Conservation (phyloP, 495 filamentous ascomycete genomes). For the Aspergillus affinis region DNA sequence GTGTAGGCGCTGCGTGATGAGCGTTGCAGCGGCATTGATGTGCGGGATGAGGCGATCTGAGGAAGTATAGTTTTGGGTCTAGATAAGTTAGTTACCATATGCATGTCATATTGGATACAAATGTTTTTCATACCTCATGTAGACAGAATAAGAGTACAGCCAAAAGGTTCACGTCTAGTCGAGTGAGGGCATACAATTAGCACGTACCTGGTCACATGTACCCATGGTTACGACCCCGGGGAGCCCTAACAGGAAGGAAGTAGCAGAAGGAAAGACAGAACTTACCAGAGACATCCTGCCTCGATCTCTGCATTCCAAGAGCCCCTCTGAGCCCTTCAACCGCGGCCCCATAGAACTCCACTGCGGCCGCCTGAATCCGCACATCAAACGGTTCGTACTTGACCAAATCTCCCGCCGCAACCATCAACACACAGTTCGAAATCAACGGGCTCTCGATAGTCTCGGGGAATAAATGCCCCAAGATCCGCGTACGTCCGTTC, state of each 20-base stretch:
- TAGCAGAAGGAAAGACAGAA: neutral
- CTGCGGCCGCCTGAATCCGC: slow-evolving; percentile 7
- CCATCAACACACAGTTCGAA: slow-evolving; percentile 17
- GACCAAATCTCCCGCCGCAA: slow-evolving; percentile 19
- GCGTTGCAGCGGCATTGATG: slow-evolving; percentile 22
- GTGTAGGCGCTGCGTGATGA: slow-evolving; percentile 14
- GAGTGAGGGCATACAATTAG: neutral
- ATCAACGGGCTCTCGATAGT: slow-evolving; percentile 15
- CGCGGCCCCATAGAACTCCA: slow-evolving; percentile 20
- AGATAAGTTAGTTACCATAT: neutral
- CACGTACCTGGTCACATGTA: neutral
- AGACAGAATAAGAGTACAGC: slow-evolving; percentile 23
- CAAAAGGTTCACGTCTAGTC: slow-evolving; percentile 14
- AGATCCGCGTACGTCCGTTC: slow-evolving; percentile 6
- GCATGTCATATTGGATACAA: too few relatives aligned
- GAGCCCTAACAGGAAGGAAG: neutral
- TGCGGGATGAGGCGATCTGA: slow-evolving; percentile 19
- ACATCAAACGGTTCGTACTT: slow-evolving; percentile 15
- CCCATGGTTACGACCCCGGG: neutral
- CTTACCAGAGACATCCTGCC: neutral
- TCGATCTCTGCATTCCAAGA: slow-evolving; percentile 9
- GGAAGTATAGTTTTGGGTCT: slow-evolving; percentile 23
- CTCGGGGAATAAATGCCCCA: slow-evolving; percentile 16
- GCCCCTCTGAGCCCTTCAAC: slow-evolving; percentile 13
- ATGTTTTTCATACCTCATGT: slow-evolving; percentile 15